Evolutionary conservation across 805 yeast genomes (phyloP), one percentile per base, ranked within the genome.

Genomic region (Sugiyamaella smithiae): DNA sequence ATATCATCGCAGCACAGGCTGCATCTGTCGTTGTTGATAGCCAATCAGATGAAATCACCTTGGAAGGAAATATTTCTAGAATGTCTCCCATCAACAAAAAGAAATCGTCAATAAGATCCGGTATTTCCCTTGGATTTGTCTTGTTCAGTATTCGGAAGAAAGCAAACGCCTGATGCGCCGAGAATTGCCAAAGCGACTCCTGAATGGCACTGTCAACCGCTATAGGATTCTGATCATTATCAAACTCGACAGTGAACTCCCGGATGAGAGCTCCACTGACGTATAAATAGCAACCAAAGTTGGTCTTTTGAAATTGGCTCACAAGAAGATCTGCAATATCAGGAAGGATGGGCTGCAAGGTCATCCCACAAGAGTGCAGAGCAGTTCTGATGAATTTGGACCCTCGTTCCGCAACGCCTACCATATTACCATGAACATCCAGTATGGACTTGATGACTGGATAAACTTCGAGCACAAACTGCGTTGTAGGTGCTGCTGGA

Each of bases 271-370:
- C 59, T 6, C 97, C 97, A 2, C 95, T 83, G 11, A 87, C 91
- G 93, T 95, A 90, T 48, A 90, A 68, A 62, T 84, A 89, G 63
- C 96, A 87, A 3, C 97, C 97, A 59, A 70, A 78, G 29, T 81
- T 77, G 17, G 84, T 84, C 23, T 69, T 68, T 40, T 80, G 74
- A 68, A 88, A 90, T 1, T 95, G 93, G 32, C 74, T 73, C 17
- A 79, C 83, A 48, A 89, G 73, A 43, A 83, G 67, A 47, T 76
- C 81, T 1, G 88, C 88, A 32, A 88, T 76, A 11, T 78, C 73
- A 2, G 81, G 77, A 16, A 90, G 69, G 20, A 85, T 71, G 2
- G 85, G 82, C 19, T 71, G 62, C 50, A 86, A 63, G 57, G 73
- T 81, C 8, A 73, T 68, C 46, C 77, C 77, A 63, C 78, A 82